Evolutionary conservation across 345 rosid genomes (phyloP).

Genomic region (Syzygium oleosum): DNA sequence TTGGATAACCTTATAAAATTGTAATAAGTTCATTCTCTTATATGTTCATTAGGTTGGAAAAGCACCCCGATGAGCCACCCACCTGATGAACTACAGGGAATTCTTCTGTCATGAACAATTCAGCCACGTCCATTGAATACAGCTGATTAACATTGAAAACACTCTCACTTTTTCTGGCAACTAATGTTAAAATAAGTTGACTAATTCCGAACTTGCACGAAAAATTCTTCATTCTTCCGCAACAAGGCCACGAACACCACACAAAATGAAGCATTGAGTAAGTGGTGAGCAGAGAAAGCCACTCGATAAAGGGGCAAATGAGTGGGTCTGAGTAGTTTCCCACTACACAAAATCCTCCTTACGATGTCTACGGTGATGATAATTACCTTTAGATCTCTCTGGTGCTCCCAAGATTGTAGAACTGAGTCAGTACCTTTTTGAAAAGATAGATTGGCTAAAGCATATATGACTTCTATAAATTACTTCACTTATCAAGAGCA

Average conservation of each 20-base stretch:
- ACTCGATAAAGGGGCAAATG: neutral
- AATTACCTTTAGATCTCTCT: neutral
- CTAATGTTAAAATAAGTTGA: neutral
- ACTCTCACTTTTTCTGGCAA: neutral
- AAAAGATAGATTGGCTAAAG: neutral
- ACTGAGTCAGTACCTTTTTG: slow-evolving; percentile 1
- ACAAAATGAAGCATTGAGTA: neutral
- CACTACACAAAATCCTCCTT: neutral
- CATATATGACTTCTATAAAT: slow-evolving; percentile 2
- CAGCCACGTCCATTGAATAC: neutral
- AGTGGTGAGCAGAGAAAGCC: neutral
- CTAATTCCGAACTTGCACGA: neutral
- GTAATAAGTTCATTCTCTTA: neutral
- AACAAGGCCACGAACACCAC: neutral
- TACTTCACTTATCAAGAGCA: neutral
- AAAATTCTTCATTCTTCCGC: neutral
- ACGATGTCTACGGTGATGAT: neutral
- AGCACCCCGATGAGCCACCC: neutral
- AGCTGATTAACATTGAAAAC: neutral
- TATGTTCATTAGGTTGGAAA: neutral
- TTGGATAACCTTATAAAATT: neutral
- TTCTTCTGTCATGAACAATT: neutral
- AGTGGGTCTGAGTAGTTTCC: slow-evolving; percentile 13
- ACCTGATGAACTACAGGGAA: neutral
- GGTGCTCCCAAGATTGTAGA: neutral